phyloP scores from a whole-genome alignment of 1,139 yeast species.

The Geotrichum restrictum region DNA sequence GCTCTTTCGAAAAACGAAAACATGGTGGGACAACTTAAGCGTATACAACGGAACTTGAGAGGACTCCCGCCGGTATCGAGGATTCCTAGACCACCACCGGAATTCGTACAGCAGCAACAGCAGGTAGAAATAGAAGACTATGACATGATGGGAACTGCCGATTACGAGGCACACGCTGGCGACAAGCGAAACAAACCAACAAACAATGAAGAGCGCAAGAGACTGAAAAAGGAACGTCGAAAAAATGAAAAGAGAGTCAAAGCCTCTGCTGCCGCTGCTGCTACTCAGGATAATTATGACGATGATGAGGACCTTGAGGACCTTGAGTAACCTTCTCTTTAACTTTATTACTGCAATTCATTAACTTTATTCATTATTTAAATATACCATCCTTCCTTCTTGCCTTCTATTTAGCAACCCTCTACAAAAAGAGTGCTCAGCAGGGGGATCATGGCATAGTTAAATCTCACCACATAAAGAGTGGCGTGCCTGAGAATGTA shows the following conservation, averaged over 20 bases:
- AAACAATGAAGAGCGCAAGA: constrained; percentile 38
- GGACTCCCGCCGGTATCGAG: constrained; percentile 62
- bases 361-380: too few relatives aligned
- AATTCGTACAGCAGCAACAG: too few relatives aligned
- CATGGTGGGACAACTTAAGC: constrained; percentile 55
- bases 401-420: too few relatives aligned
- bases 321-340: too few relatives aligned
- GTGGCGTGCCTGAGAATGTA: neutral
- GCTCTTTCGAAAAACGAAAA: constrained; percentile 27
- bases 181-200: constrained; percentile 20
- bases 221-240: constrained; percentile 44
- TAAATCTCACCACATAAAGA: neutral
- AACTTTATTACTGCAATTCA: too few relatives aligned
- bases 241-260: constrained; percentile 33
- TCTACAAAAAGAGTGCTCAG: too few relatives aligned
- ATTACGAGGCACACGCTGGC: constrained; percentile 8
- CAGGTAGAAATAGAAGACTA: constrained; percentile 14
- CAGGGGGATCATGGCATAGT: too few relatives aligned
- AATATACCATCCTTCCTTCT: too few relatives aligned
- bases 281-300: too few relatives aligned
- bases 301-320: too few relatives aligned
- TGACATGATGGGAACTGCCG: constrained; percentile 15
- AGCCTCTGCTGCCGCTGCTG: constrained; percentile 17
- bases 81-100: constrained; percentile 13
- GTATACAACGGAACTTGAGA: constrained; percentile 67